Evolutionary conservation across 805 yeast species (phyloP).

Genomic region (Wickerhamomyces rabaulensis): DNA sequence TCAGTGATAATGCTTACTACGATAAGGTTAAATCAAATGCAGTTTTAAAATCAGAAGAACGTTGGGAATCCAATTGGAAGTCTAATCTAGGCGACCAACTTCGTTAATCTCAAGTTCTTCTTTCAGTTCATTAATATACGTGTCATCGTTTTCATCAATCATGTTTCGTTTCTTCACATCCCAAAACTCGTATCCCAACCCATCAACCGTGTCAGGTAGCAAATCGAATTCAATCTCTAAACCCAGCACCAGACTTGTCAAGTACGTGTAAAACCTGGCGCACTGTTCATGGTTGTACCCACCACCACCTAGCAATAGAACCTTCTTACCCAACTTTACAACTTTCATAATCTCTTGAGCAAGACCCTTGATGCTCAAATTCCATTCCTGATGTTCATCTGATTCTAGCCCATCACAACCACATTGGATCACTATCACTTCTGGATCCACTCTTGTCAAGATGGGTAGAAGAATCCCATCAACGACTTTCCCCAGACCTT

Average conservation of each 20-base stretch:
- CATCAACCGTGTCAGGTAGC: conserved; percentile 48
- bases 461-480: conserved; percentile 38
- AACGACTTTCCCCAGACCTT: conserved; percentile 31
- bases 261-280: conserved; percentile 50
- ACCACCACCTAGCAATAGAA: conserved; percentile 67
- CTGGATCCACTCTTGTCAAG: conserved; percentile 37
- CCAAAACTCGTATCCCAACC: conserved; percentile 50
- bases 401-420: conserved; percentile 74
- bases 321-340: conserved; percentile 28
- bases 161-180: conserved; percentile 28
- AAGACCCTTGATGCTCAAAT: conserved; percentile 49
- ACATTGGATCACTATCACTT: conserved; percentile 55
- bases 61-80: conserved; percentile 82
- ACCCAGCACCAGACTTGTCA: conserved; percentile 25
- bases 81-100: conserved; percentile 16
- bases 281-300: conserved; percentile 63
- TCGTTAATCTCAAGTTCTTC: conserved; percentile 6
- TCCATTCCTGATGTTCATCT: conserved; percentile 66
- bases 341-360: conserved; percentile 30
- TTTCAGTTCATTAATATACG: conserved; percentile 23
- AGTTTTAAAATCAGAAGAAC: conserved; percentile 51
- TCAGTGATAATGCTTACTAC: conserved; percentile 30
- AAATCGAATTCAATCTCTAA: conserved; percentile 32
- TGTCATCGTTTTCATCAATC: conserved; percentile 26
- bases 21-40: conserved; percentile 62